Conservation (phyloP, 2,329 filamentous ascomycete genomes). For the Amauroascus verrucosus region DNA sequence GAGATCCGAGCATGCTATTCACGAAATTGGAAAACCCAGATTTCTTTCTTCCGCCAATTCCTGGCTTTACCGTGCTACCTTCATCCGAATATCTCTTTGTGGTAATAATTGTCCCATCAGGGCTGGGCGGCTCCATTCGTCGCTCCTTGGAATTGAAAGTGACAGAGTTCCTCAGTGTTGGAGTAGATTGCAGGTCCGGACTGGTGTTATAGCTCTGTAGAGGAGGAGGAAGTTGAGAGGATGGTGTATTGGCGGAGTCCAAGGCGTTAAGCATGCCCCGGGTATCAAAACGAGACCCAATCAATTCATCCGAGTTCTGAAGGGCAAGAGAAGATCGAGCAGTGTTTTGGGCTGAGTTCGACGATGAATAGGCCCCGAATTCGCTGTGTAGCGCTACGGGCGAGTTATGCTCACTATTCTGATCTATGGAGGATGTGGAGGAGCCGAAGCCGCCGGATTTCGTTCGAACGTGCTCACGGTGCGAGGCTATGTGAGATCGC, state of each 20-base stretch:
- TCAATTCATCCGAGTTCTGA: slow-evolving; percentile 38
- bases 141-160: slow-evolving; percentile 51
- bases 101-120: slow-evolving; percentile 41
- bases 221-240: slow-evolving; percentile 35
- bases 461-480: slow-evolving; percentile 36
- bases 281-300: slow-evolving; percentile 35
- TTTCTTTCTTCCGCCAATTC: slow-evolving; percentile 62
- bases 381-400: slow-evolving; percentile 29
- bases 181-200: slow-evolving; percentile 46
- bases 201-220: slow-evolving; percentile 42
- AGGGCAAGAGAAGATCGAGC: slow-evolving; percentile 30
- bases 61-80: slow-evolving; percentile 47
- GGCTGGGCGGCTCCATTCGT: slow-evolving; percentile 41
- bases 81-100: slow-evolving; percentile 71
- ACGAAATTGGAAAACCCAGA: slow-evolving; percentile 81
- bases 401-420: slow-evolving; percentile 33
- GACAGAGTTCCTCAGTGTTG: slow-evolving; percentile 53
- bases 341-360: slow-evolving; percentile 23
- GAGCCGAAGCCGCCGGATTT: slow-evolving; percentile 40
- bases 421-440: slow-evolving; percentile 40
- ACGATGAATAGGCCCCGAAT: slow-evolving; percentile 23
- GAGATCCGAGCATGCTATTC: slow-evolving; percentile 72
- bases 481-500: slow-evolving; percentile 32
- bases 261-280: slow-evolving; percentile 37
- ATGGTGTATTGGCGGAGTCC: slow-evolving; percentile 29